phyloP scores from a whole-genome alignment of 495 filamentous ascomycete species.

The Symbiotaphrina buchneri region DNA sequence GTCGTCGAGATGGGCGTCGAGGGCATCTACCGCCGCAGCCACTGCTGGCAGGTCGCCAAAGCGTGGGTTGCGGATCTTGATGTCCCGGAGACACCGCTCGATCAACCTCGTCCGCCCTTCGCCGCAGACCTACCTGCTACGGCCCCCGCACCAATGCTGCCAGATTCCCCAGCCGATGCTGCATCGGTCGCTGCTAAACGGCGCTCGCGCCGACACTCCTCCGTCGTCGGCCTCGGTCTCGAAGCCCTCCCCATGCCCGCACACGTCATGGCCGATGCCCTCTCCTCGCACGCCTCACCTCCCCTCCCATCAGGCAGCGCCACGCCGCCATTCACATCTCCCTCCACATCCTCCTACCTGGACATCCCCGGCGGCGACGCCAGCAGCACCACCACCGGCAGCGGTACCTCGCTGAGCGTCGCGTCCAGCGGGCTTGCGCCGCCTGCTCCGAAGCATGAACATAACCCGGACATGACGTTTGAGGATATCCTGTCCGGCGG shows the following conservation, averaged over 20 bases:
- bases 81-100: not conserved
- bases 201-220: not conserved
- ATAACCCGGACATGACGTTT: too few species aligned
- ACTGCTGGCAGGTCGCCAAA: constrained; percentile 76
- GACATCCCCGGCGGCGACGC: too few species aligned
- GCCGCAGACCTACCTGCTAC: constrained; percentile 8
- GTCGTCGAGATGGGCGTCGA: constrained; percentile 76
- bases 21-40: constrained; percentile 70
- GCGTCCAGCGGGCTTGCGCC: too few species aligned
- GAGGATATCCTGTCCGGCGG: too few species aligned
- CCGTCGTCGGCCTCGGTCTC: not conserved
- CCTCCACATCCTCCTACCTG: too few species aligned
- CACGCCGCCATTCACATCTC: too few species aligned
- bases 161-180: not conserved
- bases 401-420: too few species aligned
- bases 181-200: not conserved
- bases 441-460: too few species aligned
- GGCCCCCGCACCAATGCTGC: not conserved
- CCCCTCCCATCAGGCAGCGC: too few species aligned
- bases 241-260: constrained; percentile 2
- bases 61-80: constrained; percentile 27
- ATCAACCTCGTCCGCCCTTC: not conserved
- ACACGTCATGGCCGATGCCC: not conserved
- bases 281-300: not conserved
- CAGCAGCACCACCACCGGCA: too few species aligned